These are phyloP conservation scores for Straminergon stramineum DNA, from an alignment of 225 moss, liverwort and hornwort species.

Conservation along the genomic window DNA sequence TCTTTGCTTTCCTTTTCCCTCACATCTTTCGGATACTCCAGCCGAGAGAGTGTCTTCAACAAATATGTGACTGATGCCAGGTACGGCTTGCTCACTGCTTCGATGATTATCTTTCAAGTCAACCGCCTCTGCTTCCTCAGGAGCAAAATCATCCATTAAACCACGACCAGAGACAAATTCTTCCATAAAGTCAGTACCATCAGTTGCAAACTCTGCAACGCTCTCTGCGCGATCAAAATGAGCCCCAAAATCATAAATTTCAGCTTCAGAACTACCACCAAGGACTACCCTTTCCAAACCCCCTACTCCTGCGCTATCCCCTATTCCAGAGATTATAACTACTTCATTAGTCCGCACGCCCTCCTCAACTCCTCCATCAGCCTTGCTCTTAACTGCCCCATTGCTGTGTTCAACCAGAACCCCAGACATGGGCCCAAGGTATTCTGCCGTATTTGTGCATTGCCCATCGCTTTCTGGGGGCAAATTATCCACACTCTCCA, in stretches of 20 bases:
- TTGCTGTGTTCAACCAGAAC: constrained; percentile 47
- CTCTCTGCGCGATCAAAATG: constrained; percentile 47
- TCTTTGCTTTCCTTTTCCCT: constrained; percentile 35
- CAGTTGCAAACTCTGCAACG: constrained; percentile 60
- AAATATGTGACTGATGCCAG: constrained; percentile 20
- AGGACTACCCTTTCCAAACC: constrained; percentile 42
- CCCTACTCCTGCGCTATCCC: constrained; percentile 34
- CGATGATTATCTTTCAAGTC: constrained; percentile 40
- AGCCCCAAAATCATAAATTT: constrained; percentile 42
- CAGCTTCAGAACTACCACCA: constrained; percentile 61
- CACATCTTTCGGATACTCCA: constrained; percentile 45
- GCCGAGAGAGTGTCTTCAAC: constrained; percentile 22
- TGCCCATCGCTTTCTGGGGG: constrained; percentile 62
- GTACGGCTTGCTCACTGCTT: constrained; percentile 58
- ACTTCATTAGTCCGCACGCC: constrained; percentile 47
- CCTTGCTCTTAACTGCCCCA: constrained; percentile 56
- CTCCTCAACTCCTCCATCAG: constrained; percentile 51
- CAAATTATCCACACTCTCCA: constrained; percentile 92
- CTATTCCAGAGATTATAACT: constrained; percentile 44
- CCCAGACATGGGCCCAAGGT: constrained; percentile 39
- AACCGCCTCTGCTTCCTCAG: constrained; percentile 39
- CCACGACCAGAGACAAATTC: constrained; percentile 52
- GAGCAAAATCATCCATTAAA: constrained; percentile 59
- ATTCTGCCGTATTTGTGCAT: constrained; percentile 47
- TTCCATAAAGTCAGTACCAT: constrained; percentile 47